Evolutionary conservation across 2,329 filamentous ascomycete genomes (phyloP).

Genomic region (Aphanoascus verrucosus): DNA sequence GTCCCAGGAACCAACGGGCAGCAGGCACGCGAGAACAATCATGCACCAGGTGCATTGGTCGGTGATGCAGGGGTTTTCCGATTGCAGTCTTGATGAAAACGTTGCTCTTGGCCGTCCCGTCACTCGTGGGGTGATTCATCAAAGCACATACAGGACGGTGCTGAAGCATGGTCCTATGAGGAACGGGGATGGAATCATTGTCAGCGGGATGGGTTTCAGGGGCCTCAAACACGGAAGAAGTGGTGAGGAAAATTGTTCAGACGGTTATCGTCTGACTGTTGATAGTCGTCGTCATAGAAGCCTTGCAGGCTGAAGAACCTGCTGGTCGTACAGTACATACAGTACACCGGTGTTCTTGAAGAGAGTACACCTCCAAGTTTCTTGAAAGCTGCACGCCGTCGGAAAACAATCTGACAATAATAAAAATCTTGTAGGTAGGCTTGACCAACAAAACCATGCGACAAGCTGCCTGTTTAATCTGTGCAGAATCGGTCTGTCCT

Average conservation of each 20-base stretch:
- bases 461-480: neutral
- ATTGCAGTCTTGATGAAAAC: neutral
- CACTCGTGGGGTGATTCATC: neutral
- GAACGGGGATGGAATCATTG: conserved; percentile 42
- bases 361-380: no score
- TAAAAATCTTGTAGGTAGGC: no score
- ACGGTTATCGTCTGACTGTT: conserved; percentile 32
- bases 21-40: conserved; percentile 40
- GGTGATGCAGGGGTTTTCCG: conserved; percentile 36
- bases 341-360: no score
- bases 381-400: no score
- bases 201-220: conserved; percentile 37
- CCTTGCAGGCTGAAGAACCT: conserved; percentile 31
- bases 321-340: conserved; percentile 29
- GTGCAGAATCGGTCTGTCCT: no score
- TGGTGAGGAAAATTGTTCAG: conserved; percentile 35
- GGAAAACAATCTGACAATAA: no score
- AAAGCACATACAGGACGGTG: conserved; percentile 20
- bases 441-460: neutral
- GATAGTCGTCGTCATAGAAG: conserved; percentile 19
- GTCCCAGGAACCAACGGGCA: conserved; percentile 28
- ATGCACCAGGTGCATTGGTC: conserved; percentile 38
- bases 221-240: conserved; percentile 34
- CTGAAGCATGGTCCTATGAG: conserved; percentile 39
- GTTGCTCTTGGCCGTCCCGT: neutral